Percentiles rank a stretch among this genome's conserved stretches.
Evolutionary conservation across 345 rosid species (phyloP).

Genomic region (Syzygium jambos): DNA sequence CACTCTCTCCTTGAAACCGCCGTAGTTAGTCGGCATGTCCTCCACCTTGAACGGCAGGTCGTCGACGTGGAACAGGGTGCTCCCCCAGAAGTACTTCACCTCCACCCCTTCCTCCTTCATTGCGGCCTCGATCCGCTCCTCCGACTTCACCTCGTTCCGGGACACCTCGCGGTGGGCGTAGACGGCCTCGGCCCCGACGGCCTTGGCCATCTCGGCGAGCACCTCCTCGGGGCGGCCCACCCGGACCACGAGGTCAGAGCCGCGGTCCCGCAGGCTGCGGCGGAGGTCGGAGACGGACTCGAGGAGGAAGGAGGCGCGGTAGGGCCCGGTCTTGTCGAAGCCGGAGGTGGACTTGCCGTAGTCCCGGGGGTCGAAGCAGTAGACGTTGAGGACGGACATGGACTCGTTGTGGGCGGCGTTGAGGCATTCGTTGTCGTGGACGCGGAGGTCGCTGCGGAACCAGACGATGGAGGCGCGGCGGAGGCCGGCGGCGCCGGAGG

Average conservation of each 20-base stretch:
- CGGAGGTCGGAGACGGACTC: conserved; percentile 92
- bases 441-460: conserved; percentile 95
- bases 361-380: conserved; percentile 94
- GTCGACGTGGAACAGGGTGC: conserved; percentile 84
- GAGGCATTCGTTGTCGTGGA: conserved; percentile 89
- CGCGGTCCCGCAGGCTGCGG: conserved; percentile 77
- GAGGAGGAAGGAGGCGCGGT: conserved; percentile 73
- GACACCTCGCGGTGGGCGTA: conserved; percentile 90
- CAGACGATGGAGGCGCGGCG: conserved; percentile 86
- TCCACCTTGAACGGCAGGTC: conserved; percentile 88
- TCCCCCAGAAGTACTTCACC: conserved; percentile 92
- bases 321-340: conserved; percentile 83
- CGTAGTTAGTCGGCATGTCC: conserved; percentile 74
- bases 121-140: conserved; percentile 73
- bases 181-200: conserved; percentile 86
- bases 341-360: conserved; percentile 88
- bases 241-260: conserved; percentile 88
- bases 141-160: conserved; percentile 75
- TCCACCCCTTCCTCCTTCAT: conserved; percentile 92
- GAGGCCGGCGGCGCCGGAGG: conserved; percentile 67
- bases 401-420: conserved; percentile 75
- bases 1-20: conserved; percentile 75
- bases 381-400: conserved; percentile 81
- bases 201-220: conserved; percentile 70
- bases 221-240: conserved; percentile 81